phyloP scores from a whole-genome alignment of 768 basidiomycete genomes.

The Agaricus subrufescens region DNA sequence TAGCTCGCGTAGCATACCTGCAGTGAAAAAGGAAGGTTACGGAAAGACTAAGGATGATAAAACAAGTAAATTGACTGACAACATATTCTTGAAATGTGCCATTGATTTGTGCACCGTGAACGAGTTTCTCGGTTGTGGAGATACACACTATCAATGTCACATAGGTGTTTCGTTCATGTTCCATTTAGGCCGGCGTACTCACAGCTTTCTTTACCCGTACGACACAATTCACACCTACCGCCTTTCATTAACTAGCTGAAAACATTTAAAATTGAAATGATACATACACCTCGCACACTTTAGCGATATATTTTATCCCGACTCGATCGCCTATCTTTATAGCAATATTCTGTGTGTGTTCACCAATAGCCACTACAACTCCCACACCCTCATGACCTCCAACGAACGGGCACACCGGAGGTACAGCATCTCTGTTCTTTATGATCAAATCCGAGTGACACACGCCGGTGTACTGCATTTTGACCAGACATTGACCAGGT shows the following conservation, averaged over 20 bases:
- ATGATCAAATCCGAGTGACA: conserved; percentile 85
- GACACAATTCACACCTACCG: conserved; percentile 70
- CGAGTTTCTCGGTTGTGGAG: conserved; percentile 41
- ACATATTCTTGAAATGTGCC: conserved; percentile 76
- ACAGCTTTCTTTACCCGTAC: conserved; percentile 72
- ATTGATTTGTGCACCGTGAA: conserved; percentile 62
- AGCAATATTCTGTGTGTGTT: conserved; percentile 49
- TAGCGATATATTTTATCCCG: conserved; percentile 78
- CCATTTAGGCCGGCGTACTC: conserved; percentile 11
- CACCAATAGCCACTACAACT: conserved; percentile 72
- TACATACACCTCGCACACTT: conserved; percentile 32
- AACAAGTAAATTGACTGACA: conserved; percentile 24
- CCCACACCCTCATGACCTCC: conserved; percentile 89
- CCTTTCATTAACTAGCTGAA: conserved; percentile 27
- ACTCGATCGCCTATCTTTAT: conserved; percentile 77
- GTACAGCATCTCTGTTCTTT: conserved; percentile 67
- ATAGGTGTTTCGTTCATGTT: not conserved
- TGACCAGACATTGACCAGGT: conserved; percentile 72
- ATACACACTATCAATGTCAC: not conserved
- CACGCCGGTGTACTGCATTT: conserved; percentile 72
- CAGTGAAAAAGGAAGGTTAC: not conserved
- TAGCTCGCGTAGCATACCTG: conserved; percentile 64
- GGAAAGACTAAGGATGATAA: not conserved
- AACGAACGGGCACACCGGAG: conserved; percentile 58
- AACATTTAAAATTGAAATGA: not conserved